These are phyloP conservation scores for Trichophyton benhamiae DNA, from an alignment of 2,329 filamentous ascomycete genomes.

Conservation along the genomic window DNA sequence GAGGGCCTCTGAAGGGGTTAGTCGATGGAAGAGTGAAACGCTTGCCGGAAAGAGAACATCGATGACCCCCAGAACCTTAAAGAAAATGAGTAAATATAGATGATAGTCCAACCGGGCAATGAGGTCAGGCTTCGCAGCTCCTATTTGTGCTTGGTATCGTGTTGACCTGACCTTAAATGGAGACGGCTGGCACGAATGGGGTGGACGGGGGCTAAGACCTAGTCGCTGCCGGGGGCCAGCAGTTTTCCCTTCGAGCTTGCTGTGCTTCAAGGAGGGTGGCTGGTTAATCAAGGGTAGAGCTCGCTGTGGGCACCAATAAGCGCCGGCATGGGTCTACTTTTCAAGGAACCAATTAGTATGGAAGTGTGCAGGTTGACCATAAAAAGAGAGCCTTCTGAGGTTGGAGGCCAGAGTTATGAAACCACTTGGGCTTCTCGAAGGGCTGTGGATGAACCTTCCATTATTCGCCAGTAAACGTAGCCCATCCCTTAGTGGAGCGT, in stretches of 20 bases:
- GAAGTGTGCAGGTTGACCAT: background rate
- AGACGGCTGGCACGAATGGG: slow-evolving; percentile 1
- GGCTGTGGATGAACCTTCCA: background rate
- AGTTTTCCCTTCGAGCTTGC: background rate
- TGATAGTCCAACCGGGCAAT: slow-evolving; percentile 1
- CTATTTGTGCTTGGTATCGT: slow-evolving; percentile 7
- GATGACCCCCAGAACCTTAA: background rate
- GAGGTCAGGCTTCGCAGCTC: background rate
- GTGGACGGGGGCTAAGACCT: slow-evolving; percentile 2
- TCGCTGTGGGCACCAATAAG: slow-evolving; percentile 8
- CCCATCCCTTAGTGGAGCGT: background rate
- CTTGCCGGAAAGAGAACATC: background rate
- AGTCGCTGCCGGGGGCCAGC: background rate
- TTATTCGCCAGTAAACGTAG: background rate
- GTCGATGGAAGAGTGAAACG: background rate
- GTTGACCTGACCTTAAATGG: slow-evolving; percentile 2
- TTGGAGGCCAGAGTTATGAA: background rate
- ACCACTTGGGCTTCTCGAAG: slow-evolving; percentile 1
- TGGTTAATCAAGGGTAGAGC: slow-evolving; percentile 9
- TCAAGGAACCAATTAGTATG: slow-evolving; percentile 4
- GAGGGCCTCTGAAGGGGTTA: background rate
- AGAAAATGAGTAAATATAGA: background rate
- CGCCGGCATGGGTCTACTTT: slow-evolving; percentile 9
- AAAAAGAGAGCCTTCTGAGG: background rate
- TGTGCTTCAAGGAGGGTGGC: slow-evolving; percentile 6